Percentiles rank a stretch among this genome's conserved stretches.
Conservation (phyloP, 2,329 filamentous ascomycete species). For the Dactylellina parvicollis region DNA sequence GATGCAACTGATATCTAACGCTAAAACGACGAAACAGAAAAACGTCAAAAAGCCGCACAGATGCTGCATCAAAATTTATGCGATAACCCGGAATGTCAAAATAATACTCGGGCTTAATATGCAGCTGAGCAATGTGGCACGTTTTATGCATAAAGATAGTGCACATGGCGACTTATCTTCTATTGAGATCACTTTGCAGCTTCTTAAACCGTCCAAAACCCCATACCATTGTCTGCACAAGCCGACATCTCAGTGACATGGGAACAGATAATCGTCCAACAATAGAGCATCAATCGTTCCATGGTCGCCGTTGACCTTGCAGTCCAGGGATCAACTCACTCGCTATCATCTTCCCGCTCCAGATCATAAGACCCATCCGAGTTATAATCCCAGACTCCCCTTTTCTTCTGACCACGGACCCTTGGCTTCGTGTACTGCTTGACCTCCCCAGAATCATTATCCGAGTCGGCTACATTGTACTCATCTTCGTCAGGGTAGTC, state of each 20-base stretch:
- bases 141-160: constrained; percentile 9
- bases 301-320: constrained; percentile 18
- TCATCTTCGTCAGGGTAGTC: constrained; percentile 58
- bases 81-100: constrained; percentile 1
- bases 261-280: neutral
- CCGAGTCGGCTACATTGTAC: constrained; percentile 54
- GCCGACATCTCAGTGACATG: neutral
- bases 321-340: constrained; percentile 33
- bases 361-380: constrained; percentile 52
- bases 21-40: constrained; percentile 16
- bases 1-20: constrained; percentile 18
- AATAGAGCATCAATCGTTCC: neutral
- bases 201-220: constrained; percentile 43
- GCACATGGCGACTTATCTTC: constrained; percentile 23
- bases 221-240: neutral
- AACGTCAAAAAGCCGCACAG: constrained; percentile 10
- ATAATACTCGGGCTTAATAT: neutral
- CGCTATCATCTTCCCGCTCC: constrained; percentile 48
- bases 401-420: constrained; percentile 49
- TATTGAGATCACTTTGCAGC: constrained; percentile 19
- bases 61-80: constrained; percentile 4
- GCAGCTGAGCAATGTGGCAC: constrained; percentile 23
- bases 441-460: constrained; percentile 48
- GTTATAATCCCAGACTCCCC: constrained; percentile 48
- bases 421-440: constrained; percentile 33